Evolutionary conservation across 1,284 basidiomycete species (phyloP).

Genomic region (Gomphus bonarii): DNA sequence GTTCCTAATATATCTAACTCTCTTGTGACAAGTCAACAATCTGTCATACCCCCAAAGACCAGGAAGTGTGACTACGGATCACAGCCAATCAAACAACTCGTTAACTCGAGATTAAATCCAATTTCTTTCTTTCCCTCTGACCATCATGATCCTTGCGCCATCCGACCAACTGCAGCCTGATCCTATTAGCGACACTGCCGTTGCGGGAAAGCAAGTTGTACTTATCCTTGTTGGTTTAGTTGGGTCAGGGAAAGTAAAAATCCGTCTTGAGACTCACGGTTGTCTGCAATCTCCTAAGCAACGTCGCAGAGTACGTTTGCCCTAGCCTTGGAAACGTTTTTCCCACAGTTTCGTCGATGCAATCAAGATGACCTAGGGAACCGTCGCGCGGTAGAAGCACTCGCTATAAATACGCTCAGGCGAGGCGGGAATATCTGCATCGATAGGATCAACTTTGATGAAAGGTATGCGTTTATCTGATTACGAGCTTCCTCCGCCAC

Average conservation of each 20-base stretch:
- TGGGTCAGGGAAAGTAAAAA: conserved; percentile 55
- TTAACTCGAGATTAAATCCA: too few relatives aligned
- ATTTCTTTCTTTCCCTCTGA: too few relatives aligned
- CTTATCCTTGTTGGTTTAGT: conserved; percentile 61
- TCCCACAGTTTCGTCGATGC: conserved; percentile 51
- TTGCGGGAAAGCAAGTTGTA: conserved; percentile 25
- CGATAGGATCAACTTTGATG: conserved; percentile 63
- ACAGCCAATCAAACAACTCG: too few relatives aligned
- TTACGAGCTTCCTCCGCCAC: too few relatives aligned
- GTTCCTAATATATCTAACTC: too few relatives aligned
- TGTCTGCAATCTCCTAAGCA: not conserved
- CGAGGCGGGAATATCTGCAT: conserved; percentile 58
- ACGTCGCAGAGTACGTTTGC: conserved; percentile 56
- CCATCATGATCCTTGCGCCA: too few relatives aligned
- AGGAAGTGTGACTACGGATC: too few relatives aligned
- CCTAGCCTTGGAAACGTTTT: conserved; percentile 43
- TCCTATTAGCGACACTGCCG: not conserved
- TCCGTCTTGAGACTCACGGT: not conserved
- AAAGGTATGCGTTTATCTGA: conserved; percentile 32
- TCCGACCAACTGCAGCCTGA: not conserved
- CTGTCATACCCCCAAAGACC: too few relatives aligned
- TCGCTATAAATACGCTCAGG: conserved; percentile 37
- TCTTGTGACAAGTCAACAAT: too few relatives aligned
- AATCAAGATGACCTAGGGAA: conserved; percentile 59
- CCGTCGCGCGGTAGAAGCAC: conserved; percentile 45